Evolutionary conservation across 805 yeast species (phyloP), one percentile per base, ranked within the genome.

Genomic region (Metschnikowia henanensis): DNA sequence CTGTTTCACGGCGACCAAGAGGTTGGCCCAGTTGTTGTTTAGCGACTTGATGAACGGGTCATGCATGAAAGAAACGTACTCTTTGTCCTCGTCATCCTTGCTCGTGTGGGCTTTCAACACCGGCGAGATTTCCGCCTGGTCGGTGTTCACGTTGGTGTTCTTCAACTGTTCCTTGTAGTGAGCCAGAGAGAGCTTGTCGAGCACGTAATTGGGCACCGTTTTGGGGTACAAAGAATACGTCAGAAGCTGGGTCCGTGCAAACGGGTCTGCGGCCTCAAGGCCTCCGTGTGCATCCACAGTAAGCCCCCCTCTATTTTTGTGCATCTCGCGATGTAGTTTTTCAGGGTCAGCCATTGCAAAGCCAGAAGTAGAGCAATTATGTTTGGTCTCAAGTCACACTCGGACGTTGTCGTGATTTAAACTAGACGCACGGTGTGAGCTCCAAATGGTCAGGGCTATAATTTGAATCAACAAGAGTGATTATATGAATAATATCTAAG

Each of bases 191-290:
- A 80, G 57, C 23, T 74, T 73, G 45, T 81, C 85, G 34, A 84
- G 60, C 1, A 80, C 89, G 62, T 79, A 85, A 1, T 85, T 83
- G 1, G 92, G 92, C 18, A 71, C 64, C 22, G 64, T 62, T 32
- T 64, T 65, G 13, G 75, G 63, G 35, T 52, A 55, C 40, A 66
- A 70, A 38, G 60, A 57, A 53, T 72, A 72, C n/a, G 65, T 45
- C 29, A 54, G 60, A 10, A 65, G 55, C 30, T 56, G 53, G 17
- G 66, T 35, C 22, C 60, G 47, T 17, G 55, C 60, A 48, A 65
- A 63, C 8, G 69, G 66, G 39, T 64, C 51, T 8, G 30, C 35
- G 26, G 50, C 49, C 26, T 35, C 46, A 29, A 50, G 31, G 12
- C 42, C 29, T 25, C 52, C 56, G 15, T 37, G 30, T 7, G 39